Base-by-base conservation (phyloP, 768 basidiomycete genomes). In the Phlebiopsis flavidoalba region DNA sequence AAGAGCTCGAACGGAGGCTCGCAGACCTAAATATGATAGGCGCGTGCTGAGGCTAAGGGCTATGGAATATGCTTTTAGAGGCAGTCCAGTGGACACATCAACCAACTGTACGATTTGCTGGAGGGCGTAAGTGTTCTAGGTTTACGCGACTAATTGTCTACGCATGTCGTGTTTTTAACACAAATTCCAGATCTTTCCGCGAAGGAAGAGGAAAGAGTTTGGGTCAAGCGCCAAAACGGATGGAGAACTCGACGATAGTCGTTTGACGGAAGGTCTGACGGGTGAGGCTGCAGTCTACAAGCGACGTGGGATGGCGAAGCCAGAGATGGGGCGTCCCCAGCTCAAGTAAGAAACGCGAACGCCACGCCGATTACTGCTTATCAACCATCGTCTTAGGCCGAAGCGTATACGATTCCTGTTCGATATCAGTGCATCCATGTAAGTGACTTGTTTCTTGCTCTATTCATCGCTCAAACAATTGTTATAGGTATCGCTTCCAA, bases 201-300 rank as follows among this genome's bases (percentile, higher is more conserved):
- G 0, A 85, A 81, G 60, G 86, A 87, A 64, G 86, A 87, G 65
- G 86, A 87, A 63, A 80, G 86, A 12, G 80, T 88, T 1, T 88
- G 86, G 86, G 74, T 87, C 15, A 88, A 87, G 67, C 80, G 86
- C 1, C 86, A 87, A n/a, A 70, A 86, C 82, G 1, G 86, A 88
- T 65, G 86, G 86, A 40, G 86, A 88, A 64, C 75, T 88, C 5
- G 86, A 88, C 63, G 85, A 87, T 66, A 83, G 77, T 60, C 78
- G 86, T 15, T 69, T 88, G 55, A 84, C 84, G 11, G 86, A 88
- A 67, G 86, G 86, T 21, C 68, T 88, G 36, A 87, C 86, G 10
- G 86, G 86, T 8, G 86, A 88, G 67, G 77, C 83, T 8, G 83
- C 85, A 0, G 85, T 88, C 2, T 88, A 88, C 71, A 88, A 88